phyloP scores from a whole-genome alignment of 2,329 filamentous ascomycete genomes.

The Elsinoe necatrix region DNA sequence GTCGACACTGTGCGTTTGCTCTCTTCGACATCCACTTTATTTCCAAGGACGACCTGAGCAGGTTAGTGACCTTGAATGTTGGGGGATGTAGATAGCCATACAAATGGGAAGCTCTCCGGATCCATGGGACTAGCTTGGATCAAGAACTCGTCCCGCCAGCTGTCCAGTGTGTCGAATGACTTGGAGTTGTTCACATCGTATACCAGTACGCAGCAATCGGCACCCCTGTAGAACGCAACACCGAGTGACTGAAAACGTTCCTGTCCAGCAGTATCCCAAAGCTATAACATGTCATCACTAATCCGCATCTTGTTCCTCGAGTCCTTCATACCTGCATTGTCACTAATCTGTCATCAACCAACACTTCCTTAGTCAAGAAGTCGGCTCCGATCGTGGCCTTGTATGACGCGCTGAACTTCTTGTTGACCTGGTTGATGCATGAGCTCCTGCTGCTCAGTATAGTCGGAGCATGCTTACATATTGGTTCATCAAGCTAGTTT shows the following conservation, averaged over 20 bases:
- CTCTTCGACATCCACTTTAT: conserved; percentile 98
- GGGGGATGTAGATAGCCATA: conserved; percentile 42
- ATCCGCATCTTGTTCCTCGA: neutral
- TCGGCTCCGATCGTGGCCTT: conserved; percentile 98
- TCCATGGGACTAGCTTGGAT: conserved; percentile 96
- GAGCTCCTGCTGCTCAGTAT: neutral
- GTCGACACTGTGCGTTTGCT: conserved; percentile 91
- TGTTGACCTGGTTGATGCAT: conserved; percentile 71
- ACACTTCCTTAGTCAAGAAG: conserved; percentile 94
- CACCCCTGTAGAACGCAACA: conserved; percentile 93
- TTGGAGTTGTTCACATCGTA: conserved; percentile 99
- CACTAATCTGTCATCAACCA: conserved; percentile 93
- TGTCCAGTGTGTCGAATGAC: conserved; percentile 96
- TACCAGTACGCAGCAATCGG: conserved; percentile 94
- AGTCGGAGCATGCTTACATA: conserved; percentile 60
- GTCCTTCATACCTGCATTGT: conserved; percentile 75
- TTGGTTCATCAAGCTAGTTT: conserved; percentile 99
- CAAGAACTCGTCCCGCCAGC: conserved; percentile 96
- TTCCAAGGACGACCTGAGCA: conserved; percentile 80
- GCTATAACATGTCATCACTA: conserved; percentile 43
- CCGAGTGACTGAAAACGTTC: conserved; percentile 96
- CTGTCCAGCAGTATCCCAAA: conserved; percentile 97
- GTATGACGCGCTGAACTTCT: conserved; percentile 99
- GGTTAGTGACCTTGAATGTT: conserved; percentile 19
- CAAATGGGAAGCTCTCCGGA: conserved; percentile 95